Conservation (phyloP, 2,329 filamentous ascomycete genomes). For the Gnomoniopsis smithogilvyi region DNA sequence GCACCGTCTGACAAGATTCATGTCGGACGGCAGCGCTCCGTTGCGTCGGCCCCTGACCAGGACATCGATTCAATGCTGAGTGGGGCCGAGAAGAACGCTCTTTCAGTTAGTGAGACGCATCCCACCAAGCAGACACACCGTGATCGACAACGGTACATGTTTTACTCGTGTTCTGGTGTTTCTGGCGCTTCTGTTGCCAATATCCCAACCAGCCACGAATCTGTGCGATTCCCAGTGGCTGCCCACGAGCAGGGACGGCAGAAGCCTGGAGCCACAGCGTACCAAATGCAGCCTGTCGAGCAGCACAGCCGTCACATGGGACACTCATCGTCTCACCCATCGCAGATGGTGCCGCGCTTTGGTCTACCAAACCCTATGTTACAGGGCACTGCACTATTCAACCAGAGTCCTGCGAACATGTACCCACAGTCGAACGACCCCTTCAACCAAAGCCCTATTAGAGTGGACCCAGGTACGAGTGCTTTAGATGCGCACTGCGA, state of each 20-base stretch:
- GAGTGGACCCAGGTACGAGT: too few relatives aligned
- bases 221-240: not conserved
- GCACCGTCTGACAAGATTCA: slow-evolving; percentile 1
- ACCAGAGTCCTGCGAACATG: not conserved
- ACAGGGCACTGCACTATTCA: not conserved
- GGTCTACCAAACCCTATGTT: not conserved
- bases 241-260: not conserved
- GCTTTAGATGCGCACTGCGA: not conserved
- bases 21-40: slow-evolving; percentile 3
- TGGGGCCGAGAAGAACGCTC: not conserved
- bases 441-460: too few relatives aligned
- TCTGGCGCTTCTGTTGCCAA: not conserved
- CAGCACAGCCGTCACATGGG: not conserved
- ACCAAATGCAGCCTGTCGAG: not conserved
- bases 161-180: not conserved
- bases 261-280: not conserved
- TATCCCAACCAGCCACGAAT: not conserved
- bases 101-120: not conserved
- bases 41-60: slow-evolving; percentile 8
- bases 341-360: not conserved
- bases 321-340: not conserved
- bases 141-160: not conserved
- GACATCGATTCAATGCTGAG: not conserved
- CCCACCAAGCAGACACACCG: not conserved
- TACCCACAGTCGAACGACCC: too few relatives aligned